Conservation (phyloP, 176 grass and related monocot genomes). For the Oryza punctata region DNA sequence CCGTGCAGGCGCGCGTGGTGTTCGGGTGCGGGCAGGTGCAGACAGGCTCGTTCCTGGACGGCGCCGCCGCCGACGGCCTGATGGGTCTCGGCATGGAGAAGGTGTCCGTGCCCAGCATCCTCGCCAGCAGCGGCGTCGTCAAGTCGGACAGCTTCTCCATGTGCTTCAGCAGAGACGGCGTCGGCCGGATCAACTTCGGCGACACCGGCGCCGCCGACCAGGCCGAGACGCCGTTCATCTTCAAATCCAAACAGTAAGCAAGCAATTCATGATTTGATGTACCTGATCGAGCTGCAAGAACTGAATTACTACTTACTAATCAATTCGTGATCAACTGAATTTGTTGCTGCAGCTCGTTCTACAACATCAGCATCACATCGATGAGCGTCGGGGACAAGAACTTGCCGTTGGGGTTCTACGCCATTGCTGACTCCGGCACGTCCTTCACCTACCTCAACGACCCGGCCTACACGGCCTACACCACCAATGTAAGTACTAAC, state of each 20-base stretch:
- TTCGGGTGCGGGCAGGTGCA: slow-evolving; percentile 89
- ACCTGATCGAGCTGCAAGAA: neutral
- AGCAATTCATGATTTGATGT: neutral
- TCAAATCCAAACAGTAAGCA: neutral
- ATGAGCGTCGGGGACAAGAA: slow-evolving; percentile 28
- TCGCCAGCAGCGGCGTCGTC: slow-evolving; percentile 39
- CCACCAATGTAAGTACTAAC: slow-evolving; percentile 40
- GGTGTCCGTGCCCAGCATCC: slow-evolving; percentile 59
- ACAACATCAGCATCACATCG: slow-evolving; percentile 67
- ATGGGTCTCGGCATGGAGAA: slow-evolving; percentile 70
- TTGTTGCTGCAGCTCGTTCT: slow-evolving; percentile 45
- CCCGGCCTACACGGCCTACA: slow-evolving; percentile 47
- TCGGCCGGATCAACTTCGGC: slow-evolving; percentile 78
- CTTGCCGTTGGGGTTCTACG: slow-evolving; percentile 39
- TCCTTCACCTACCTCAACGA: slow-evolving; percentile 64
- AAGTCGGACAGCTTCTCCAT: slow-evolving; percentile 74
- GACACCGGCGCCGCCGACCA: slow-evolving; percentile 54
- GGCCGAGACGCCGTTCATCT: slow-evolving; percentile 62
- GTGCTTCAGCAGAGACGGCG: slow-evolving; percentile 67
- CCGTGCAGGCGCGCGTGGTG: slow-evolving; percentile 50
- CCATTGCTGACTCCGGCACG: slow-evolving; percentile 73
- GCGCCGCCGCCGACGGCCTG: slow-evolving; percentile 51
- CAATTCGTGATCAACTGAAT: neutral
- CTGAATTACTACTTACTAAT: neutral
- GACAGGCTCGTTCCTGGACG: slow-evolving; percentile 43